Evolutionary conservation across 352 stramenopile species (phyloP).

Genomic region (Globisporangium echinulatum): DNA sequence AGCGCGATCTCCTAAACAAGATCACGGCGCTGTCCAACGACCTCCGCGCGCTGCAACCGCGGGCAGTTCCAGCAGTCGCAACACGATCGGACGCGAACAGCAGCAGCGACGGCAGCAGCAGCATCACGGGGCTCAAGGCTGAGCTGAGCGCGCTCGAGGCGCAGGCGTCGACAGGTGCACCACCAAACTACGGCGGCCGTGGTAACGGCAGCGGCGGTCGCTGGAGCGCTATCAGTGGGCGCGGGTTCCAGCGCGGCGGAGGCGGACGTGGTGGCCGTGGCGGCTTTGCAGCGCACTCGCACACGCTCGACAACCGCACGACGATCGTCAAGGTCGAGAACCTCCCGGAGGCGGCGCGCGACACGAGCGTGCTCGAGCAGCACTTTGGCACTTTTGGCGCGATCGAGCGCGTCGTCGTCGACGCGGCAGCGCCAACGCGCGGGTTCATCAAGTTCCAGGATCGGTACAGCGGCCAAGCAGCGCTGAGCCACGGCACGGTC

Average conservation of each 20-base stretch:
- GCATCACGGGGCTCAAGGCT: conserved; percentile 47
- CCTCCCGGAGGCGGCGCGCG: conserved; percentile 64
- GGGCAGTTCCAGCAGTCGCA: background rate
- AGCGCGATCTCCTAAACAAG: conserved; percentile 78
- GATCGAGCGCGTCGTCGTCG: conserved; percentile 70
- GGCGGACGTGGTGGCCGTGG: conserved; percentile 40
- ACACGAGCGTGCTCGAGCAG: conserved; percentile 72
- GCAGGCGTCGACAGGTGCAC: conserved; percentile 25
- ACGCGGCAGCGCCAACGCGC: conserved; percentile 35
- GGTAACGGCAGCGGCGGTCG: conserved; percentile 15
- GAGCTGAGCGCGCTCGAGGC: conserved; percentile 65
- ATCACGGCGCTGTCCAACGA: conserved; percentile 70
- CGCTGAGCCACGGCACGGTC: conserved; percentile 47
- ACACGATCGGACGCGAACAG: conserved; percentile 10
- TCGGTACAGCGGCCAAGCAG: conserved; percentile 64
- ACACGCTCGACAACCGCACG: conserved; percentile 81
- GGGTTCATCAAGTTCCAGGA: conserved; percentile 85
- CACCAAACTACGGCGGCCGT: background rate
- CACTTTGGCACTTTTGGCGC: conserved; percentile 85
- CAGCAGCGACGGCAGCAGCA: conserved; percentile 16
- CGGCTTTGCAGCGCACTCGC: conserved; percentile 31
- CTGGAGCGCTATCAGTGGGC: conserved; percentile 26
- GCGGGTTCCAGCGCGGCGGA: conserved; percentile 36
- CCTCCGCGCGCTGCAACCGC: conserved; percentile 50
- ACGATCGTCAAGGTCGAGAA: conserved; percentile 79